Base-by-base conservation (phyloP, 176 grass and related monocot genomes). In the Thalia dealbata region DNA sequence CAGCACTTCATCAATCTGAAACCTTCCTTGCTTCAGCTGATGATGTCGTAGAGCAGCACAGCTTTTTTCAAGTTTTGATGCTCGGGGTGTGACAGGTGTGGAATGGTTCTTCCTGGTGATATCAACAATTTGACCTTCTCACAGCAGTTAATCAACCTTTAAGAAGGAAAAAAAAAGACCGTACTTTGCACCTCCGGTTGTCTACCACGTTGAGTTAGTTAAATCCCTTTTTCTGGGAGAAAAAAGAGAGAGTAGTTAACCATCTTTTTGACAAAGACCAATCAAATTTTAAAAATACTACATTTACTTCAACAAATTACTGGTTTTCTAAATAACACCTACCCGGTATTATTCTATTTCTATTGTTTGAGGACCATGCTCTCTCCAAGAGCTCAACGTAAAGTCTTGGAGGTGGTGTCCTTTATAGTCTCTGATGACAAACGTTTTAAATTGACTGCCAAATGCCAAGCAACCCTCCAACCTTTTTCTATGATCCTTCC, bases 61-160 rank as follows among this genome's bases (percentile, higher is more conserved):
- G 76, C 14, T 46, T 26, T 28, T 69, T 51, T 9, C 72, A 73
- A 38, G 32, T 75, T 84, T 28, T 62, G 75, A 78, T 82, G 67
- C 19, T 76, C 41, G 46, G 61, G 63, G 64, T 54, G 78, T 38
- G 32, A 38, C 68, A 44, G 11, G 45, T 48, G 45, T 64, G 32
- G 35, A 0, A 52, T 8, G 50, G 52, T 76, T n/a, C 84, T 81
- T 74, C 35, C 60, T 50, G 76, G 70, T 80, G 81, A 77, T 63
- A 87, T 87, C 88, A 82, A 67, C 64, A 43, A 41, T 66, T 66
- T 84, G 69, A 87, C 86, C 84, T 82, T 91, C 69, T n/a, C 24
- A 6, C 74, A 51, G 35, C 58, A 62, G 15, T 28, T 29, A 29
- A 21, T 48, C 42, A 27, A 19, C 35, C 26, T 50, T n/a, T n/a